Percentiles rank a stretch among this genome's conserved stretches.
phyloP scores from a whole-genome alignment of 257 asterid species.

The Misopates orontium region DNA sequence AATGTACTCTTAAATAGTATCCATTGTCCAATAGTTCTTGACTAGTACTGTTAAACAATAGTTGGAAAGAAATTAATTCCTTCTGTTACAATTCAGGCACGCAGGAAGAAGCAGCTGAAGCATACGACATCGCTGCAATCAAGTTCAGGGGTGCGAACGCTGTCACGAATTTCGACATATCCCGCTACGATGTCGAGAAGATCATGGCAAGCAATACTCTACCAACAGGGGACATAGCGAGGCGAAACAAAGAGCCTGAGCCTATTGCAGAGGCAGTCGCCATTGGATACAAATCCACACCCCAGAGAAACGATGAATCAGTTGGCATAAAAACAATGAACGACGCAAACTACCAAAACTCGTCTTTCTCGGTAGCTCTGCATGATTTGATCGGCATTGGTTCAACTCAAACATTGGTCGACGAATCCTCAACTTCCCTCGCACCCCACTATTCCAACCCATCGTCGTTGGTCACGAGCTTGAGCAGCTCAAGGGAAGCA shows the following conservation, averaged over 20 bases:
- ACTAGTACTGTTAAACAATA: too few species aligned
- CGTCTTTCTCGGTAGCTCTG: constrained; percentile 36
- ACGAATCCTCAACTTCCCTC: constrained; percentile 22
- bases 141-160: constrained; percentile 62
- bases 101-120: constrained; percentile 76
- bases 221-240: constrained; percentile 55
- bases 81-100: constrained; percentile 38
- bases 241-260: constrained; percentile 50
- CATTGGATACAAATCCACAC: constrained; percentile 4
- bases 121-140: constrained; percentile 69
- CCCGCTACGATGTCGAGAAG: constrained; percentile 58
- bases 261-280: constrained; percentile 16
- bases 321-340: constrained; percentile 21
- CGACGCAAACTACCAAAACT: constrained; percentile 27
- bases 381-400: constrained; percentile 50
- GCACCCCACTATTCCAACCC: constrained; percentile 52
- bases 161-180: constrained; percentile 60
- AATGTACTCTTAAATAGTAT: too few species aligned
- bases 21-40: too few species aligned
- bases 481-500: constrained; percentile 69
- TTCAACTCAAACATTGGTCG: constrained; percentile 27
- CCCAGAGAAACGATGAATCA: constrained; percentile 25
- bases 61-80: too few species aligned
- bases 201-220: constrained; percentile 39
- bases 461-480: constrained; percentile 68